Evolutionary conservation across 768 basidiomycete genomes (phyloP), one percentile per base, ranked within the genome.

Genomic region (Hemileccinum rubropunctum): DNA sequence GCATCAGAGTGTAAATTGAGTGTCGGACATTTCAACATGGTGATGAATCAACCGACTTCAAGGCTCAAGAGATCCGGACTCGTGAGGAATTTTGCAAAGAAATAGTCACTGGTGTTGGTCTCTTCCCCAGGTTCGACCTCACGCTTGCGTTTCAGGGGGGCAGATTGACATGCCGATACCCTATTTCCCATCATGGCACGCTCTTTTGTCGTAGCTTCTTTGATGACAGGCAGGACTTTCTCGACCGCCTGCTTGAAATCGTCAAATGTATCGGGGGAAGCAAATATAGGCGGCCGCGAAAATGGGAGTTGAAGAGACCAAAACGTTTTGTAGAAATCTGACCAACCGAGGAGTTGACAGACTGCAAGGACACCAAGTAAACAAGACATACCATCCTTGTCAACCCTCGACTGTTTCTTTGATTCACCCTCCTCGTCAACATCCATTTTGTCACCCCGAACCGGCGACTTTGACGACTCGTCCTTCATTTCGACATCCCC

Each of bases 81-180:
- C 1, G 93, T 95, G 47, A 97, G 71, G 69, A 92, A 95, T 68
- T 95, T 97, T 33, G 93, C 90, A 61, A 94, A 95, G 71, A 95
- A 95, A 63, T 93, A 94, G 52, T 93, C 86, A 42, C 74, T 80
- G 4, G 52, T 65, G 17, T 72, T 70, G 47, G 74, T 75, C 14
- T 69, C 72, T 60, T 82, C 84, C 44, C 80, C 77, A n/a, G 66
- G 60, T 32, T 81, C 81, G 9, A 67, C 64, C 17, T 86, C 88
- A 20, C 85, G 81, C 69, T 85, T 88, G 50, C 85, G 76, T 67
- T 88, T 91, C 49, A 78, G 63, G 27, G 59, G 59, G 9, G 57
- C 66, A 38, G 68, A 60, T 49, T 71, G 66, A 13, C 71, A 70
- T 2, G 67, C 53, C 0, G 70, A 73, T 5, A 72, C 69, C 50